These are phyloP conservation scores for Acrocalymma vagum DNA, from an alignment of 2,329 filamentous ascomycete species.

Conservation along the genomic window DNA sequence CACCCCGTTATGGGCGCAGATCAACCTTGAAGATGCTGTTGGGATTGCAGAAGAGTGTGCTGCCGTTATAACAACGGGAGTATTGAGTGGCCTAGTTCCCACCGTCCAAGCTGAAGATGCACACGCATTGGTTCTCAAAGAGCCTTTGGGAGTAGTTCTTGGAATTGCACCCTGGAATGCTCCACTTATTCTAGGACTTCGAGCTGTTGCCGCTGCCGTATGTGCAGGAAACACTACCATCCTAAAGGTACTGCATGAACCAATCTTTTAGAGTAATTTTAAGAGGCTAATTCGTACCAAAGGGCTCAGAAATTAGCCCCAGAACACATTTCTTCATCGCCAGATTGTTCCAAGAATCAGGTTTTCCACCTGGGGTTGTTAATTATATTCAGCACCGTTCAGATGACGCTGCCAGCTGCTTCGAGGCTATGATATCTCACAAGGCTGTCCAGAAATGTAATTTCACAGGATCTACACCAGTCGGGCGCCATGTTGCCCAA, in stretches of 20 bases:
- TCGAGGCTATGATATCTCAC: constrained; percentile 73
- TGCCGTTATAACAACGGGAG: background rate
- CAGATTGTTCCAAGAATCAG: constrained; percentile 60
- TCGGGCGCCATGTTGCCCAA: constrained; percentile 5
- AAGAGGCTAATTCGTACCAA: too few species aligned
- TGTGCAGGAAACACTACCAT: constrained; percentile 30
- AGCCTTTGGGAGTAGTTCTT: constrained; percentile 13
- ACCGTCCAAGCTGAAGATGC: background rate
- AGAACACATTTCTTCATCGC: constrained; percentile 6
- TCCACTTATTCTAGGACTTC: constrained; percentile 10
- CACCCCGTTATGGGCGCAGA: background rate
- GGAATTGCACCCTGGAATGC: constrained; percentile 17
- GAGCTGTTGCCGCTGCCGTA: constrained; percentile 55
- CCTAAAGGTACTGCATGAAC: constrained; percentile 21
- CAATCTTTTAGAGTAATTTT: too few species aligned
- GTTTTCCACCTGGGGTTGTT: constrained; percentile 75
- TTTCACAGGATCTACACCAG: constrained; percentile 69
- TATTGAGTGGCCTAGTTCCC: background rate
- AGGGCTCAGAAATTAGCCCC: constrained; percentile 12
- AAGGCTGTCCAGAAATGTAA: constrained; percentile 71
- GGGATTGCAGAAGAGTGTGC: background rate
- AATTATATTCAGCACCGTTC: constrained; percentile 69
- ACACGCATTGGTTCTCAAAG: constrained; percentile 8
- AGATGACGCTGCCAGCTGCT: constrained; percentile 65
- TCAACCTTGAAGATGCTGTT: background rate